Evolutionary conservation across 192 early-diverging fungal species (phyloP).

Genomic region (Tieghemiomyces parasiticus): DNA sequence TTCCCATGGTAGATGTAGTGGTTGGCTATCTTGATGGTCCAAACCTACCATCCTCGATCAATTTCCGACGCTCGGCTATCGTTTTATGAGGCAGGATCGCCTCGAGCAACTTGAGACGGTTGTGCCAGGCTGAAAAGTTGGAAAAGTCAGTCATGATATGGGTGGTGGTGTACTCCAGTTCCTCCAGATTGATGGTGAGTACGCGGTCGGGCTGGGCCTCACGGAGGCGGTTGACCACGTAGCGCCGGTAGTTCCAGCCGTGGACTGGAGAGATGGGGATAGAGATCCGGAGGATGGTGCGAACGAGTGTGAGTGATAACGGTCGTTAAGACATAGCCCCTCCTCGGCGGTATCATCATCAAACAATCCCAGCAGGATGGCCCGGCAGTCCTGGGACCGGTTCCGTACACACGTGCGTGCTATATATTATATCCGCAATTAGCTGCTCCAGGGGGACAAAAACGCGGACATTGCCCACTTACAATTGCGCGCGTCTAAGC

Average conservation of each 20-base stretch:
- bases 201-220: conserved; percentile 15
- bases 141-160: conserved; percentile 91
- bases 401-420: too few species aligned
- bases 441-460: too few species aligned
- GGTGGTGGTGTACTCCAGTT: conserved; percentile 77
- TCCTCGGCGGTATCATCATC: too few species aligned
- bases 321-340: too few species aligned
- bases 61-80: conserved; percentile 12
- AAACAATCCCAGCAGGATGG: too few species aligned
- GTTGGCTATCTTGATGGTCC: too few species aligned
- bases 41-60: neutral
- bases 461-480: too few species aligned
- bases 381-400: too few species aligned
- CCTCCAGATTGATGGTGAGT: conserved; percentile 24
- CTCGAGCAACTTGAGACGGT: conserved; percentile 67
- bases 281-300: too few species aligned
- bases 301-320: too few species aligned
- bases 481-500: conserved; percentile 88
- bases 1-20: too few species aligned
- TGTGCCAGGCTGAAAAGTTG: conserved; percentile 99
- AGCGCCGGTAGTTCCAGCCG: conserved; percentile 95
- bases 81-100: conserved; percentile 6
- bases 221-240: conserved; percentile 42
- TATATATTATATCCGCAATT: too few species aligned
- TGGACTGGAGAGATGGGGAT: conserved; percentile 43